Evolutionary conservation across 805 yeast genomes (phyloP).

Genomic region (Teunomyces barrocoloradensis): DNA sequence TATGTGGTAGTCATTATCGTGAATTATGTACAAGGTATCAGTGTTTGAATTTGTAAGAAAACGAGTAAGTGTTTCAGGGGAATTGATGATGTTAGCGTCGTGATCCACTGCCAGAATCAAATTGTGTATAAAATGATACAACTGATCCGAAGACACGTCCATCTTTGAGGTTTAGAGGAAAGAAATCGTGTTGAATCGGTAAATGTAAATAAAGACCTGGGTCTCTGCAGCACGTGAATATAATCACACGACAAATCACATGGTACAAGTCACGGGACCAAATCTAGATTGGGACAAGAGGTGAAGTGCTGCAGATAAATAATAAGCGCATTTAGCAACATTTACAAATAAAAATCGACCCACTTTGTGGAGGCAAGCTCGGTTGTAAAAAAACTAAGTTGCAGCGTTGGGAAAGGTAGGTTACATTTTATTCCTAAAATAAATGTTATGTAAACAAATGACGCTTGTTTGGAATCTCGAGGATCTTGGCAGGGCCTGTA

Average conservation of each 20-base stretch:
- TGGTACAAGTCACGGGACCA: neutral
- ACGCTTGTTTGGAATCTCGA: neutral
- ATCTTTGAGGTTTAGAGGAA: neutral
- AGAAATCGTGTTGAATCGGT: neutral
- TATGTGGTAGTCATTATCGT: constrained; percentile 9
- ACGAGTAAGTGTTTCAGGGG: constrained; percentile 7
- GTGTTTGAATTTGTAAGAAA: constrained; percentile 20
- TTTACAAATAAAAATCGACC: neutral
- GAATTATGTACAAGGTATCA: constrained; percentile 20
- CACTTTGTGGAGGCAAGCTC: neutral
- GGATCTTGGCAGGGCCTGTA: neutral
- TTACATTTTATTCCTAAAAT: neutral
- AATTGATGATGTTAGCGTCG: constrained; percentile 5
- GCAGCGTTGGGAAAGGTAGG: neutral
- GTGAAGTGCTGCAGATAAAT: too few relatives aligned
- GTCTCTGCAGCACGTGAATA: neutral
- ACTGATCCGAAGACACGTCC: constrained; percentile 6
- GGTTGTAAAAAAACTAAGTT: neutral
- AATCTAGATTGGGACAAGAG: neutral
- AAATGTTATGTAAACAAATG: neutral
- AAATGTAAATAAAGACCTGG: neutral
- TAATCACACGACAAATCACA: neutral
- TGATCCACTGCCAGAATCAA: constrained; percentile 6
- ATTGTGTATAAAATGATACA: constrained; percentile 10
- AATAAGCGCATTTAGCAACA: neutral